A percentile compares a stretch with the other conserved stretches of the same genome.
phyloP scores from a whole-genome alignment of 2,329 filamentous ascomycete genomes.

The Celoporthe dispersa region DNA sequence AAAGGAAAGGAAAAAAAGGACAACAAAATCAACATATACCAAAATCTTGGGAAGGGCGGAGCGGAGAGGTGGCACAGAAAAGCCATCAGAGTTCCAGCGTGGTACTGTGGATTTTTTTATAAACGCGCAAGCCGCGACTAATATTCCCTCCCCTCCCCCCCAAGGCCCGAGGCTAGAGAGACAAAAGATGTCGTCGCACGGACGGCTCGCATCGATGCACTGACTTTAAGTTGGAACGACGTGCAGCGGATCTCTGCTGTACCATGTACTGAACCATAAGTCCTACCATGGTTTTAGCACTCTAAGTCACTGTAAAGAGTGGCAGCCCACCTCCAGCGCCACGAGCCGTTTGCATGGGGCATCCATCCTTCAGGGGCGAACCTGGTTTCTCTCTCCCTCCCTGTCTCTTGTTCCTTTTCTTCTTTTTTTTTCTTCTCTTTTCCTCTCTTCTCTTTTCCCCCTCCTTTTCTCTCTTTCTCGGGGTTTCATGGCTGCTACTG shows the following conservation, averaged over 20 bases:
- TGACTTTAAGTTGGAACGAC: not conserved
- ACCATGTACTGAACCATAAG: not conserved
- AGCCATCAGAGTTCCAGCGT: not conserved
- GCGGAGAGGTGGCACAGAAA: not conserved
- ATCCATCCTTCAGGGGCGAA: constrained; percentile 1
- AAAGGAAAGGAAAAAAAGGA: not conserved
- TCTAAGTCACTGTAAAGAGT: not conserved
- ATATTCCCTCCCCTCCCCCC: too few species aligned
- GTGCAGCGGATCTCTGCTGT: constrained; percentile 3
- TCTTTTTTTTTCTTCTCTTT: not conserved
- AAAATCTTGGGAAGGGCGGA: not conserved
- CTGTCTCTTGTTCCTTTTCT: too few species aligned
- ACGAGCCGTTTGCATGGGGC: constrained; percentile 7
- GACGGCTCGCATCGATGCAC: not conserved
- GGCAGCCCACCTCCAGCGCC: constrained; percentile 2
- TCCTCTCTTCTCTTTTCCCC: too few species aligned
- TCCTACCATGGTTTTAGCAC: not conserved
- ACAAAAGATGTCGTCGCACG: constrained; percentile 1
- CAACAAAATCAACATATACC: not conserved
- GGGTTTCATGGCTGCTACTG: not conserved
- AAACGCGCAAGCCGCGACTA: constrained; percentile 25
- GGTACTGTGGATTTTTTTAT: not conserved
- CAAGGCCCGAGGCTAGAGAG: not conserved
- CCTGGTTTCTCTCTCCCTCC: not conserved
- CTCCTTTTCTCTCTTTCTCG: too few species aligned